Evolutionary conservation across 2,329 filamentous ascomycete species (phyloP).

Genomic region (Aspergillus sp.): DNA sequence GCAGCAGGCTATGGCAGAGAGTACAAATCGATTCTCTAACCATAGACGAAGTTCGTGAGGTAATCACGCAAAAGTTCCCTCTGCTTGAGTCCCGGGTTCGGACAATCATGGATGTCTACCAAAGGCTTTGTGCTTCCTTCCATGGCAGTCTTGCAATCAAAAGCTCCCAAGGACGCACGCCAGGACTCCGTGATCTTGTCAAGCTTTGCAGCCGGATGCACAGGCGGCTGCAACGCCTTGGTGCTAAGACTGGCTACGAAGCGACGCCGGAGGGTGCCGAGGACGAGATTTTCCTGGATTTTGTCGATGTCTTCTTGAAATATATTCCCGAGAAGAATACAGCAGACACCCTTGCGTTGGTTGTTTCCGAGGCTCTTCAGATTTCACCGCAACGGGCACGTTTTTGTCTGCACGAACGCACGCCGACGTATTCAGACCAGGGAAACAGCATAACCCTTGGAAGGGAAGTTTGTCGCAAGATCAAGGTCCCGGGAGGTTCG

Average conservation of each 20-base stretch:
- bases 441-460: slow-evolving; percentile 64
- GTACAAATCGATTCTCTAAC: slow-evolving; percentile 69
- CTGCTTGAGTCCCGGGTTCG: slow-evolving; percentile 60
- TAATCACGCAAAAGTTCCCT: slow-evolving; percentile 72
- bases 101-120: slow-evolving; percentile 60
- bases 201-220: slow-evolving; percentile 86
- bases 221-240: slow-evolving; percentile 59
- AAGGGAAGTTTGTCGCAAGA: slow-evolving; percentile 60
- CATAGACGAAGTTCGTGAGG: slow-evolving; percentile 69
- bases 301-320: slow-evolving; percentile 87
- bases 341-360: slow-evolving; percentile 55
- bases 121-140: slow-evolving; percentile 43
- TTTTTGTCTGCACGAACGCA: slow-evolving; percentile 72
- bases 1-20: slow-evolving; percentile 80
- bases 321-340: slow-evolving; percentile 69
- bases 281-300: slow-evolving; percentile 90
- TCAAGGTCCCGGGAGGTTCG: slow-evolving; percentile 52
- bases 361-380: slow-evolving; percentile 83
- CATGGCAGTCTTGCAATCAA: slow-evolving; percentile 41
- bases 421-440: slow-evolving; percentile 67
- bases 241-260: slow-evolving; percentile 67
- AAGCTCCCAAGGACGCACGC: slow-evolving; percentile 53
- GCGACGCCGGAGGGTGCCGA: slow-evolving; percentile 69
- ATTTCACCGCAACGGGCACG: slow-evolving; percentile 79
- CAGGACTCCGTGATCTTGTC: slow-evolving; percentile 76